Conservation (phyloP, 106 monocot species). For the Posidonia australis region DNA sequence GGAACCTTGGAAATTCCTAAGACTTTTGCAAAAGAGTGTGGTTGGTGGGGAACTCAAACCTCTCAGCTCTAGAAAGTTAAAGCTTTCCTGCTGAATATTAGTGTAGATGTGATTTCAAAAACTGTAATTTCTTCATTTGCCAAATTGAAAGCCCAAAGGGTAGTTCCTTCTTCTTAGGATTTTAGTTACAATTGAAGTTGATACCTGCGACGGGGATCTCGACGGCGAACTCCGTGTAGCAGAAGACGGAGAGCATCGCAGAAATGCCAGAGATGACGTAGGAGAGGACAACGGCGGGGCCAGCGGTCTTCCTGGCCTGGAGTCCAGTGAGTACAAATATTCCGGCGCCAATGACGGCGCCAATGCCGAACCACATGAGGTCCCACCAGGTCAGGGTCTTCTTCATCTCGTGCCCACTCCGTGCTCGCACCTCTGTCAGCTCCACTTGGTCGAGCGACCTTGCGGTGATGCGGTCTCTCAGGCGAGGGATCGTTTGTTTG, state of each 20-base stretch:
- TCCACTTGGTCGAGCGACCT: slow-evolving; percentile 34
- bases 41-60: too few species aligned
- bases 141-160: too few species aligned
- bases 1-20: too few species aligned
- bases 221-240: slow-evolving; percentile 20
- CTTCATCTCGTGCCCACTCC: slow-evolving; percentile 75
- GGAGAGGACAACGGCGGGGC: slow-evolving; percentile 62
- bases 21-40: too few species aligned
- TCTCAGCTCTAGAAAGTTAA: too few species aligned
- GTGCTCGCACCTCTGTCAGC: slow-evolving; percentile 33
- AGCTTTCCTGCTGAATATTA: too few species aligned
- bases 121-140: too few species aligned
- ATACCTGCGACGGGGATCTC: slow-evolving; percentile 13
- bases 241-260: slow-evolving; percentile 12
- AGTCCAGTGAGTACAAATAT: slow-evolving; percentile 68
- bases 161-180: too few species aligned
- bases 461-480: slow-evolving; percentile 36
- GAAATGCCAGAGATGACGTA: slow-evolving; percentile 30
- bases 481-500: slow-evolving; percentile 24
- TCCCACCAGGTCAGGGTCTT: slow-evolving; percentile 61
- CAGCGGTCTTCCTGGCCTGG: slow-evolving; percentile 25
- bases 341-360: slow-evolving; percentile 67
- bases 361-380: slow-evolving; percentile 66
- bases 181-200: background rate
- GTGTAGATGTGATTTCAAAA: too few species aligned